Conservation (phyloP, 176 grass and related monocot species). For the Melocanna baccifera region DNA sequence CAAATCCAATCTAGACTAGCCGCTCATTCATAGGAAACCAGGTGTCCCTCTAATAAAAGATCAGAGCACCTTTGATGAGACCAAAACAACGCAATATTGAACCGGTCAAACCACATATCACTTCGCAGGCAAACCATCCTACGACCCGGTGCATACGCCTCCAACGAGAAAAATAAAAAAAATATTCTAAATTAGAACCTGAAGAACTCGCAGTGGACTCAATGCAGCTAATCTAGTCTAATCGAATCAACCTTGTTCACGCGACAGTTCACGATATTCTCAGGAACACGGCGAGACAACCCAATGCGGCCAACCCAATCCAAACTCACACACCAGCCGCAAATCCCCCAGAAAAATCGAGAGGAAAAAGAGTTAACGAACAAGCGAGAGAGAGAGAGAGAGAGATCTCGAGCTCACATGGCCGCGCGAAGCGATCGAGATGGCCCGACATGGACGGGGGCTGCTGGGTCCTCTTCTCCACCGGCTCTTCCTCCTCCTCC, state of each 20-base stretch:
- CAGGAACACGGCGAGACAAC: neutral
- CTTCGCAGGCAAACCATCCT: neutral
- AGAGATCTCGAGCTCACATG: conserved; percentile 52
- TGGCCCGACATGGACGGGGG: conserved; percentile 63
- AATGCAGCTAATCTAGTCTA: neutral
- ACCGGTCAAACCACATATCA: conserved; percentile 11
- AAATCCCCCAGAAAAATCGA: neutral
- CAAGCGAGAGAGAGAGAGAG: neutral
- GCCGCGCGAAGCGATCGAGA: conserved; percentile 76
- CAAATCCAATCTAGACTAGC: neutral
- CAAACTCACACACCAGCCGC: neutral
- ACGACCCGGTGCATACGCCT: neutral
- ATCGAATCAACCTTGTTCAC: neutral
- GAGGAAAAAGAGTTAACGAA: neutral
- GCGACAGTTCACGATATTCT: neutral
- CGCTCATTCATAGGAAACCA: conserved; percentile 2
- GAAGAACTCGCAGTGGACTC: neutral
- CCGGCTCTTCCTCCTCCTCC: neutral
- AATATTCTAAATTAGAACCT: neutral
- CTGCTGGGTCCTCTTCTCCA: conserved; percentile 4
- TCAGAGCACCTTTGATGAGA: neutral
- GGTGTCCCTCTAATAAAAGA: neutral
- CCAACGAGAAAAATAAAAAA: neutral
- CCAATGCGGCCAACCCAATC: neutral
- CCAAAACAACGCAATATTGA: conserved; percentile 7